These are phyloP conservation scores for Didymella pinodella DNA, from an alignment of 2,329 filamentous ascomycete species.

Conservation along the genomic window DNA sequence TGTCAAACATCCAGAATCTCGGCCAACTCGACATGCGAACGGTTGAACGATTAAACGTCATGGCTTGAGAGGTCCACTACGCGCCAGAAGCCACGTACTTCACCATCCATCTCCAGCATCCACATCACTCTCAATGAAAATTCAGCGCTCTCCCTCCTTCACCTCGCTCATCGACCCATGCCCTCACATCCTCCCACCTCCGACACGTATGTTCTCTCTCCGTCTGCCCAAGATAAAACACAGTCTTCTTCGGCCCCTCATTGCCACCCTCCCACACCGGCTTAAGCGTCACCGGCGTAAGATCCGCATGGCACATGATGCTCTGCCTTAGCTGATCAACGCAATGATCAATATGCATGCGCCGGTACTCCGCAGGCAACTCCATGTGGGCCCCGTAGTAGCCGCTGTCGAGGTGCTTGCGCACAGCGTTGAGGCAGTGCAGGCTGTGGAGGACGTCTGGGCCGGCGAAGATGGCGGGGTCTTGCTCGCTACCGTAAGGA, in stretches of 20 bases:
- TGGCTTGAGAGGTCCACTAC: too few relatives aligned
- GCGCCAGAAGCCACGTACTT: too few relatives aligned
- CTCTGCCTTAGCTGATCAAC: background rate
- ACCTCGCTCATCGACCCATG: background rate
- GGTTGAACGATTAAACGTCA: too few relatives aligned
- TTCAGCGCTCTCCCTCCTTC: background rate
- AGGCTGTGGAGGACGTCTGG: background rate
- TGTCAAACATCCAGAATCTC: too few relatives aligned
- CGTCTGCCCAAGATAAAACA: background rate
- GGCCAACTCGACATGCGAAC: too few relatives aligned
- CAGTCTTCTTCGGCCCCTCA: background rate
- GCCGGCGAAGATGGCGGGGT: background rate
- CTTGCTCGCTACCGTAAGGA: background rate
- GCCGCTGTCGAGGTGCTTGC: background rate
- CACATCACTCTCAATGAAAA: background rate
- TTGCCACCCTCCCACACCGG: background rate
- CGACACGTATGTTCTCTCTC: background rate
- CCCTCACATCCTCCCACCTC: background rate
- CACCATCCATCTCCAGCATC: too few relatives aligned
- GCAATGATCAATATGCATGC: background rate
- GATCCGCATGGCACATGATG: background rate
- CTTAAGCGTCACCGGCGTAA: background rate
- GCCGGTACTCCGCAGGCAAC: background rate
- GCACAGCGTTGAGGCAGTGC: background rate
- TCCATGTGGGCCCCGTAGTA: background rate